Evolutionary conservation across 176 grass and related monocot species (phyloP).

Genomic region (maize (Zea mays)): DNA sequence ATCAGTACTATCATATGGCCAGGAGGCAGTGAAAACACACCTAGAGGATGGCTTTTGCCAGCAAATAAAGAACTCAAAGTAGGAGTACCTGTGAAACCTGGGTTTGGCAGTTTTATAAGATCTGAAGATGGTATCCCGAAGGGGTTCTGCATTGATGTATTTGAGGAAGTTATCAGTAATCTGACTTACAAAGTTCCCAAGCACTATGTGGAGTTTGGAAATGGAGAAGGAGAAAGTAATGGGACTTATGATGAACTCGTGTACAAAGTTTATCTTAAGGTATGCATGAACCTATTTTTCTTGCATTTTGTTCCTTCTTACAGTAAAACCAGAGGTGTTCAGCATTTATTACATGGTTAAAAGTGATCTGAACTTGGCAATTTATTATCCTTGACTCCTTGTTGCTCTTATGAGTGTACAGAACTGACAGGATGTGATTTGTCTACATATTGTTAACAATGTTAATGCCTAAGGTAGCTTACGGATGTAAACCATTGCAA

Average conservation of each 20-base stretch:
- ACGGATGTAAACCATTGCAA: not conserved
- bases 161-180: constrained; percentile 39
- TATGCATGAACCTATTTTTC: constrained; percentile 27
- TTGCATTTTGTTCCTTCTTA: not conserved
- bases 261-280: constrained; percentile 65
- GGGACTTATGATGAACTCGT: constrained; percentile 71
- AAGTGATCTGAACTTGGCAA: not conserved
- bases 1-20: constrained; percentile 53
- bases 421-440: not conserved
- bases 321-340: not conserved
- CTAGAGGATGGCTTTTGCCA: constrained; percentile 81
- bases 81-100: constrained; percentile 59
- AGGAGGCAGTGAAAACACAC: constrained; percentile 10
- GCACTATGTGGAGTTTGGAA: constrained; percentile 19
- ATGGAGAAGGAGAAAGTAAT: constrained; percentile 42
- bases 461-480: not conserved
- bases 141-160: constrained; percentile 59
- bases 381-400: not conserved
- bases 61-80: constrained; percentile 36
- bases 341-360: not conserved
- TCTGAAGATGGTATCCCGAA: not conserved
- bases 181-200: constrained; percentile 40
- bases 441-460: not conserved
- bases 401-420: not conserved
- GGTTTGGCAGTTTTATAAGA: constrained; percentile 49